Evolutionary conservation across 805 yeast species (phyloP).

Genomic region (Teunomyces aglyptinius): DNA sequence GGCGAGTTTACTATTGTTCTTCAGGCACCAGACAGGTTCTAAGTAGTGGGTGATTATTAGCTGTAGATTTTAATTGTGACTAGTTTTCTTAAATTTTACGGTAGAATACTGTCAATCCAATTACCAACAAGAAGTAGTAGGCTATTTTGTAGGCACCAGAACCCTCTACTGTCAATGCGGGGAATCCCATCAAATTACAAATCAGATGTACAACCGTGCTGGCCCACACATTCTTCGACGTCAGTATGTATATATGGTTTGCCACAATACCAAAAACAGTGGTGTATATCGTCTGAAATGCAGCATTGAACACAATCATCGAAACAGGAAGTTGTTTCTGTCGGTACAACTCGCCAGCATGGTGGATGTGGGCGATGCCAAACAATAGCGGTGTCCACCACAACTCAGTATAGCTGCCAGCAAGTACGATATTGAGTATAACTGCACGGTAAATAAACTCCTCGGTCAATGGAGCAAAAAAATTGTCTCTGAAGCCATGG

Average conservation of each 20-base stretch:
- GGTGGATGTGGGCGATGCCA: slow-evolving; percentile 79
- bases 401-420: neutral
- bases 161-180: slow-evolving; percentile 30
- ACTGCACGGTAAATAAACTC: slow-evolving; percentile 66
- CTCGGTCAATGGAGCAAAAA: slow-evolving; percentile 77
- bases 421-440: slow-evolving; percentile 25
- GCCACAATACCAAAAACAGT: slow-evolving; percentile 70
- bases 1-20: neutral
- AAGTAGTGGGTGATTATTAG: neutral
- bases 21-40: neutral
- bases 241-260: slow-evolving; percentile 50
- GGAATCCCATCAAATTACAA: slow-evolving; percentile 74
- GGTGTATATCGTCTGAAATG: slow-evolving; percentile 64
- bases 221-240: slow-evolving; percentile 51
- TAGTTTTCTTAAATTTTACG: neutral
- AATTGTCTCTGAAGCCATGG: slow-evolving; percentile 51
- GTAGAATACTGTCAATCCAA: slow-evolving; percentile 44
- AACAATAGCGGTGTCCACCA: slow-evolving; percentile 58
- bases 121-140: slow-evolving; percentile 39
- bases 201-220: slow-evolving; percentile 58
- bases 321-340: slow-evolving; percentile 18
- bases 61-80: neutral
- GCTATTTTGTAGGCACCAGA: slow-evolving; percentile 14
- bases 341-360: slow-evolving; percentile 49
- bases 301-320: slow-evolving; percentile 34